Percentiles rank a stretch among this genome's conserved stretches.
Evolutionary conservation across 176 grass and related monocot genomes (phyloP).

Genomic region (Oryza brachyantha): DNA sequence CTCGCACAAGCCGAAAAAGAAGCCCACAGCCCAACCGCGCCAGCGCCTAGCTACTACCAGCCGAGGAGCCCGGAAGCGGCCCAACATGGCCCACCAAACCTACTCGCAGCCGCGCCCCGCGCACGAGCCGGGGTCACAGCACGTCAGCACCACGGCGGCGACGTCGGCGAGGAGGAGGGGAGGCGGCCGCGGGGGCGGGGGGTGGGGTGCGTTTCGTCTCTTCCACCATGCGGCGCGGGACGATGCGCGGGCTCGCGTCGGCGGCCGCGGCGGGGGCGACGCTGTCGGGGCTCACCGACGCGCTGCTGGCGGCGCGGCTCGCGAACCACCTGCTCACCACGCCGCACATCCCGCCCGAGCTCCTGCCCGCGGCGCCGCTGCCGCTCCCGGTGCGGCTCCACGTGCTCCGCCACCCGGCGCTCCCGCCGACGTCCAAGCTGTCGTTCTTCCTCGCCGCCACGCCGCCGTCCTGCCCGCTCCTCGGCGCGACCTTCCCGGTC

Average conservation of each 20-base stretch:
- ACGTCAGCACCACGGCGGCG: too few species aligned
- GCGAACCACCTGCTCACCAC: conserved; percentile 41
- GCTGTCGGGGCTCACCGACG: conserved; percentile 52
- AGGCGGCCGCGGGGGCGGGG: too few species aligned
- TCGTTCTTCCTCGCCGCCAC: conserved; percentile 64
- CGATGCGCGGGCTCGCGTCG: conserved; percentile 22
- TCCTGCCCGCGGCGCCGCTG: conserved; percentile 55
- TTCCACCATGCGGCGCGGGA: conserved; percentile 9
- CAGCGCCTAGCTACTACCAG: too few species aligned
- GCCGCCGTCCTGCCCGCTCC: conserved; percentile 37
- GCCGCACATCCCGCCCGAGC: conserved; percentile 38
- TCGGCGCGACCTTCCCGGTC: conserved; percentile 41
- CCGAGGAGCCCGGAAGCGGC: too few species aligned
- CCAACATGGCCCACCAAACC: too few species aligned
- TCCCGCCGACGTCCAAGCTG: conserved; percentile 72
- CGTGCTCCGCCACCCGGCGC: conserved; percentile 55
- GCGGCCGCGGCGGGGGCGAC: conserved; percentile 17
- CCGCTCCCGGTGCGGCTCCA: conserved; percentile 56
- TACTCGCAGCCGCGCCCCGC: too few species aligned
- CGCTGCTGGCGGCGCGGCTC: conserved; percentile 67
- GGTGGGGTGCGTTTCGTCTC: too few species aligned
- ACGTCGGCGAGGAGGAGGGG: too few species aligned
- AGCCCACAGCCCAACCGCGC: too few species aligned
- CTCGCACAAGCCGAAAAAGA: too few species aligned
- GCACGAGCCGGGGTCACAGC: too few species aligned